phyloP scores from a whole-genome alignment of 257 asterid genomes.

The Lycium barbarum region DNA sequence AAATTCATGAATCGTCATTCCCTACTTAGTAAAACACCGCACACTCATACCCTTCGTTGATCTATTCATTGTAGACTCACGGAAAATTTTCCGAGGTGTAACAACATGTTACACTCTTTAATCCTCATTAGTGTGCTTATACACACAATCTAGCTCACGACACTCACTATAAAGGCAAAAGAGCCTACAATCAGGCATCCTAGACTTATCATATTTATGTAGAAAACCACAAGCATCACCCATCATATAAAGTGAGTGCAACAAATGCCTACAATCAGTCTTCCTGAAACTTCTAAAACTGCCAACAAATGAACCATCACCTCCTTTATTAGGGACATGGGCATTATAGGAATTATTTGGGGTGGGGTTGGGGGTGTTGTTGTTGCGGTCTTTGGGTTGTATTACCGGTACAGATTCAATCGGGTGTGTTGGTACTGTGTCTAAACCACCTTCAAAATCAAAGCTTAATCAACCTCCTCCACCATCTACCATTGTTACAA shows the following conservation, averaged over 20 bases:
- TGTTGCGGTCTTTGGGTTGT: constrained; percentile 56
- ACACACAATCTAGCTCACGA: no score
- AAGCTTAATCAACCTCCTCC: constrained; percentile 93
- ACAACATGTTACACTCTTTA: no score
- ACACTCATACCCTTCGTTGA: no score
- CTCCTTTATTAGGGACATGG: constrained; percentile 35
- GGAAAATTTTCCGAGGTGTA: no score
- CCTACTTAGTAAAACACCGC: no score
- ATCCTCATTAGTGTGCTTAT: no score
- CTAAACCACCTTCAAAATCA: constrained; percentile 92
- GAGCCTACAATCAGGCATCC: constrained; percentile 93
- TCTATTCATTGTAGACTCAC: no score
- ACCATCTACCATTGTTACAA: constrained; percentile 69
- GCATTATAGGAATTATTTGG: constrained; percentile 34
- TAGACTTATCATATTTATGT: constrained; percentile 87
- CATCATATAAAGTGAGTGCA: constrained; percentile 86
- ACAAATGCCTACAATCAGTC: constrained; percentile 94
- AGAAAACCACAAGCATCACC: constrained; percentile 95
- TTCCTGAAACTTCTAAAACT: constrained; percentile 80
- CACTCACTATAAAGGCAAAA: constrained; percentile 73
- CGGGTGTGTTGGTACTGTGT: constrained; percentile 70
- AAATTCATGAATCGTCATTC: no score
- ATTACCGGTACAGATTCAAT: constrained; percentile 81
- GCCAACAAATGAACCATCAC: constrained; percentile 35
- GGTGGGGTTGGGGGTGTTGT: constrained; percentile 38